Base-by-base conservation (phyloP, 306 rosid genomes). In the Medicago arabica region DNA sequence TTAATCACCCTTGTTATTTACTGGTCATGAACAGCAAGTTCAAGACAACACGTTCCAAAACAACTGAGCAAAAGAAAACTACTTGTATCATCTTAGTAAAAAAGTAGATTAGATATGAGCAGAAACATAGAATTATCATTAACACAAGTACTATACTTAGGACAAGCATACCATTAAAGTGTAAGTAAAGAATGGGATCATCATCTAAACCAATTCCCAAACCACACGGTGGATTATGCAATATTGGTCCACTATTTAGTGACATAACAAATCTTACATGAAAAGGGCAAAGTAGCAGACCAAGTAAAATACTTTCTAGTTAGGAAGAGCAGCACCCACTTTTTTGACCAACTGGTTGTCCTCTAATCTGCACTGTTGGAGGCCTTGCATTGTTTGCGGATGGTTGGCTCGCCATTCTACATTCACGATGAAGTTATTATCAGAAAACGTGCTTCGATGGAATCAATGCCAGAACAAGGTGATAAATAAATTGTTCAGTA, bases 281-380 rank as follows among this genome's bases (percentile, higher is more conserved):
- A 64, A 60, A 58, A 63, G n/a, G 16, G 31, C 75, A 69, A 21
- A 61, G 71, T 21, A 59, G 55, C 31, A 77, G 83, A 79, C 76
- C 78, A 70, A 53, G 46, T 64, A 68, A 10, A 67, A 74, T 43
- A 50, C 36, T 39, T 67, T 62, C 60, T 4, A 64, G 61, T 74
- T 78, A 86, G 72, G 89, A 86, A 69, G 86, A 82, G 77, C 89
- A 86, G 71, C 87, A 86, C 15, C 89, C 85, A 67, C 80, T 34
- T 78, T 86, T 78, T 79, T 86, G 89, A 15, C 80, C 87, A 61
- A 86, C 87, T 28, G 89, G 89, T 64, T 86, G 89, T 74, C 89
- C 89, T 75, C 64, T 81, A 69, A 86, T 81, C 75, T 86, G 85
- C 74, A 86, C 89, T 25, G 83, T 86, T 8, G 87, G 84, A 67